phyloP scores from a whole-genome alignment of 305 asterid species.

The Fraxinus platypoda region DNA sequence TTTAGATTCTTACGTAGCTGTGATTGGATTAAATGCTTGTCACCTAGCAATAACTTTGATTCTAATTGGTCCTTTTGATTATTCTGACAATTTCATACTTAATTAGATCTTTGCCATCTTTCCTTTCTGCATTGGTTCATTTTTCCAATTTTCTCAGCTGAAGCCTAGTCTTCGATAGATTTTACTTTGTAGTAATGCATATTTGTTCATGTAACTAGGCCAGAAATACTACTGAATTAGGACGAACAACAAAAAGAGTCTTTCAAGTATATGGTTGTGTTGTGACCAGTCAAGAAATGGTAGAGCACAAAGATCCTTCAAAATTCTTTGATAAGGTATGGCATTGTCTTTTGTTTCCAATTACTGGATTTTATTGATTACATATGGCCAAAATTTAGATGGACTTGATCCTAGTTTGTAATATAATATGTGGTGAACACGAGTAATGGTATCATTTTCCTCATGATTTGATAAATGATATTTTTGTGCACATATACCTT shows the following conservation, averaged over 20 bases:
- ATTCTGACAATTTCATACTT: neutral
- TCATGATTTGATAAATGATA: neutral
- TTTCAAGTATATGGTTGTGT: constrained; percentile 86
- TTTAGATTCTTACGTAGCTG: neutral
- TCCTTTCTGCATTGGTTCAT: neutral
- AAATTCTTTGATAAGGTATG: constrained; percentile 74
- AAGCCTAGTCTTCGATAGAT: neutral
- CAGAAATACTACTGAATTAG: constrained; percentile 38
- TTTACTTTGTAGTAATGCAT: constrained; percentile 7
- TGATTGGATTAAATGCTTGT: neutral
- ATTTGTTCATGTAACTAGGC: constrained; percentile 41
- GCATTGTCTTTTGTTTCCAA: neutral
- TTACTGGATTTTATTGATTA: neutral
- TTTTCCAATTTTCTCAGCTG: neutral
- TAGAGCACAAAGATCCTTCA: constrained; percentile 62
- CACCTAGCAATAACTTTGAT: neutral
- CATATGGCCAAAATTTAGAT: neutral
- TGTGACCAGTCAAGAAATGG: constrained; percentile 77
- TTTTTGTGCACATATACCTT: neutral
- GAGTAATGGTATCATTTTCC: neutral
- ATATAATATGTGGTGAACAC: neutral
- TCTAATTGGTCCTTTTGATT: neutral
- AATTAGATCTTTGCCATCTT: neutral
- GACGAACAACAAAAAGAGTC: constrained; percentile 52
- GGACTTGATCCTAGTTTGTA: neutral